A percentile compares a stretch with the other conserved stretches of the same genome.
These are phyloP conservation scores for Globisporangium sylvaticum DNA, from an alignment of 352 stramenopile species.

Conservation along the genomic window DNA sequence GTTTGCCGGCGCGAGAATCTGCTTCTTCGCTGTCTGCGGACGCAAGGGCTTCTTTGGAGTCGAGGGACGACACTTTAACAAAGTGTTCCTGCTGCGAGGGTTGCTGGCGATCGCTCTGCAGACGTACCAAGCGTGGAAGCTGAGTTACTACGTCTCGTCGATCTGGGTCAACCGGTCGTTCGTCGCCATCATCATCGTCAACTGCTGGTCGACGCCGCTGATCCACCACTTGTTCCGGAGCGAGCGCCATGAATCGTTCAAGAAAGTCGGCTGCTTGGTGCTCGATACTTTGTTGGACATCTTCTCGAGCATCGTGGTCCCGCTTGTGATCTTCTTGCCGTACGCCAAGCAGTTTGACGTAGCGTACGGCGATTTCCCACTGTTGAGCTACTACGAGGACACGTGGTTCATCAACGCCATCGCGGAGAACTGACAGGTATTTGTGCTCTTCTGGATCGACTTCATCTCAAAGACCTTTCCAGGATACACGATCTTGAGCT, in stretches of 20 bases:
- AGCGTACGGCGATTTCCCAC: not conserved
- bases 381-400: slow-evolving; percentile 9
- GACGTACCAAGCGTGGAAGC: slow-evolving; percentile 12
- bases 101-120: slow-evolving; percentile 4
- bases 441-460: slow-evolving; percentile 2
- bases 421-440: slow-evolving; percentile 3
- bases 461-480: slow-evolving; percentile 12
- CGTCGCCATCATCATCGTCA: slow-evolving; percentile 7
- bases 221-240: slow-evolving; percentile 2
- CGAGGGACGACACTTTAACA: slow-evolving; percentile 2
- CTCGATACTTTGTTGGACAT: slow-evolving; percentile 6
- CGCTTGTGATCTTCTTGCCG: slow-evolving; percentile 14
- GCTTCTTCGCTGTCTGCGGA: not conserved
- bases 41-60: slow-evolving; percentile 8
- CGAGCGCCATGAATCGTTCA: slow-evolving; percentile 4
- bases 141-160: slow-evolving; percentile 3
- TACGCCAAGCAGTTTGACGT: not conserved
- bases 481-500: slow-evolving; percentile 7
- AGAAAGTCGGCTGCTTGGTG: slow-evolving; percentile 10
- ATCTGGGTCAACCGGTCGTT: slow-evolving; percentile 12
- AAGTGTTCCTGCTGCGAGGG: slow-evolving; percentile 9
- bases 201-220: slow-evolving; percentile 12
- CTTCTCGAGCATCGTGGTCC: slow-evolving; percentile 3
- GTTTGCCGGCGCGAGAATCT: not conserved
- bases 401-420: slow-evolving; percentile 6